Conservation (phyloP, 352 stramenopile genomes). For the Pythium periplocum region DNA sequence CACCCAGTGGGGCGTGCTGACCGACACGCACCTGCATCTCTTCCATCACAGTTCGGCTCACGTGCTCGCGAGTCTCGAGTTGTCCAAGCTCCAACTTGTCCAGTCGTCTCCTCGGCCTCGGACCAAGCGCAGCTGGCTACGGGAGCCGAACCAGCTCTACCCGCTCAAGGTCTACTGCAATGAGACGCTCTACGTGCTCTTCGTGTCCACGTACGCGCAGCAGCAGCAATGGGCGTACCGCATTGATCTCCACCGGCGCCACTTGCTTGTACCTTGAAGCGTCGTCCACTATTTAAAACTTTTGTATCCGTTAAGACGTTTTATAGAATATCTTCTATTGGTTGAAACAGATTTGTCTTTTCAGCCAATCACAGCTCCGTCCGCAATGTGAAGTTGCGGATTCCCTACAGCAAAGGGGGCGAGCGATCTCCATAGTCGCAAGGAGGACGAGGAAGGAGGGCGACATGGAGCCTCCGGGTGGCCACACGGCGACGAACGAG, state of each 20-base stretch:
- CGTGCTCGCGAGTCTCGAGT: constrained; percentile 57
- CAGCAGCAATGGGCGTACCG: constrained; percentile 79
- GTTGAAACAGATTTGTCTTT: constrained; percentile 14
- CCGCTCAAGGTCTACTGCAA: constrained; percentile 70
- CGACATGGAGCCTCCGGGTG: constrained; percentile 17
- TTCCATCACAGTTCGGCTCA: constrained; percentile 77
- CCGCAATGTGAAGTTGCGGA: constrained; percentile 13
- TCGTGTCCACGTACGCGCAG: constrained; percentile 70
- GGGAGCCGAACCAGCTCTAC: constrained; percentile 49
- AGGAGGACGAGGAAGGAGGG: constrained; percentile 34
- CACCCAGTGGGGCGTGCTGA: constrained; percentile 73
- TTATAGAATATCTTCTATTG: constrained; percentile 9
- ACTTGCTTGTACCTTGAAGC: constrained; percentile 65
- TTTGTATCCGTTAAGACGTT: not conserved
- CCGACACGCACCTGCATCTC: constrained; percentile 71
- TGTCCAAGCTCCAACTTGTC: constrained; percentile 79
- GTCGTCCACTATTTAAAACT: constrained; percentile 19
- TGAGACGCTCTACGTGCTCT: constrained; percentile 66
- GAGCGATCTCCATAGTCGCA: not conserved
- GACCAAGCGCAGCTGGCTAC: constrained; percentile 23
- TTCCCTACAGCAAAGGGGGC: constrained; percentile 8
- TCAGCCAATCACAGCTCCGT: constrained; percentile 26
- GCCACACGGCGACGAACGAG: constrained; percentile 6
- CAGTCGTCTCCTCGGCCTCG: constrained; percentile 29
- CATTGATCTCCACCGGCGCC: constrained; percentile 64